phyloP scores from a whole-genome alignment of 805 yeast species.

The Kuraishia capsulata region DNA sequence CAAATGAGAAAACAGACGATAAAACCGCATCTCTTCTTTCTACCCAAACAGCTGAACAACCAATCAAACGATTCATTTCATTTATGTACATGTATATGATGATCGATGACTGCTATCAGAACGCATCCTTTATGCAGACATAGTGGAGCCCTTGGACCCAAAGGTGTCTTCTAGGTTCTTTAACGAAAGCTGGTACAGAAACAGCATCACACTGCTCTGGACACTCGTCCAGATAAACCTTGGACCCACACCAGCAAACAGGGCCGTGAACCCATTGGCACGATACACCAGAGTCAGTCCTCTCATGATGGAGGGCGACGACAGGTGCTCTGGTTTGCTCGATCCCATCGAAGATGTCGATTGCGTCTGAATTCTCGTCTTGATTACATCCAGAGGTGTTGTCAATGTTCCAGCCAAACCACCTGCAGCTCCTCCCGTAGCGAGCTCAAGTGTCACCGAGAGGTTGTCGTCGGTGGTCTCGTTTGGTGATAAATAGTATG shows the following conservation, averaged over 20 bases:
- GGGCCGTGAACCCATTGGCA: conserved; percentile 69
- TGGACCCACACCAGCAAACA: conserved; percentile 95
- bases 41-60: conserved; percentile 3
- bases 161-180: conserved; percentile 33
- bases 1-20: conserved; percentile 3
- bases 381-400: conserved; percentile 87
- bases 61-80: too few species aligned
- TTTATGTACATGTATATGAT: too few species aligned
- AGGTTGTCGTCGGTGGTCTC: conserved; percentile 30
- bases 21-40: conserved; percentile 5
- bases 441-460: conserved; percentile 52
- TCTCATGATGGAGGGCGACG: conserved; percentile 36
- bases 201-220: conserved; percentile 89
- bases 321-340: conserved; percentile 8
- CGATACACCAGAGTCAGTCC: conserved; percentile 51
- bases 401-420: conserved; percentile 85
- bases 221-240: conserved; percentile 93
- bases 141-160: conserved; percentile 7
- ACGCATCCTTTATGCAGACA: neutral
- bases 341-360: conserved; percentile 1
- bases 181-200: conserved; percentile 74
- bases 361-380: conserved; percentile 90
- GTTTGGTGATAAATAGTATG: conserved; percentile 28
- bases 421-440: conserved; percentile 94
- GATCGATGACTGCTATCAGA: too few species aligned